A percentile compares a stretch with the other conserved stretches of the same genome.
These are phyloP conservation scores for Loxodes magnus DNA, from an alignment of 73 alveolate genomes.

Conservation along the genomic window DNA sequence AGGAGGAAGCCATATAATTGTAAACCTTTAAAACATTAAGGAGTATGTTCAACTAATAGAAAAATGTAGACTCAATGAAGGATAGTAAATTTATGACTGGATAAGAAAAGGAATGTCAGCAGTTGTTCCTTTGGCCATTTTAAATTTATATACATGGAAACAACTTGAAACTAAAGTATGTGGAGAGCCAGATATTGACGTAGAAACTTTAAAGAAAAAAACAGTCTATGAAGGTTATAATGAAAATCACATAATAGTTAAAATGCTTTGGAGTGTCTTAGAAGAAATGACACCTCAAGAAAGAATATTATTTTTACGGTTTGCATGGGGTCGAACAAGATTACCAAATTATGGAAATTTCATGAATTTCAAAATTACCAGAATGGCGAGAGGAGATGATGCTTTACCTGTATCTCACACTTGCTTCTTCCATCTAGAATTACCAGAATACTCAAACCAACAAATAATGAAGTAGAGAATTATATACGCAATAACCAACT, in stretches of 20 bases:
- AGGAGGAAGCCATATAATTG: conserved; percentile 47
- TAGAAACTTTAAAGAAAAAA: conserved; percentile 42
- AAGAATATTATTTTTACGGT: conserved; percentile 60
- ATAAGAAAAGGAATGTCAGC: conserved; percentile 69
- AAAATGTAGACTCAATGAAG: conserved; percentile 60
- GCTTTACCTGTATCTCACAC: conserved; percentile 78
- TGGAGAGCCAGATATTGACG: conserved; percentile 63
- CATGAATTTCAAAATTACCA: conserved; percentile 24
- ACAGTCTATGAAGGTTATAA: conserved; percentile 56
- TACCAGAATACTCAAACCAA: conserved; percentile 70
- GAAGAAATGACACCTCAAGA: conserved; percentile 71
- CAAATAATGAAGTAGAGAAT: conserved; percentile 59
- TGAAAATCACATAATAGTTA: conserved; percentile 43
- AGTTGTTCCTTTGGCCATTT: conserved; percentile 65
- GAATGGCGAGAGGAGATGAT: conserved; percentile 24
- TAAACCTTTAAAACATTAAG: conserved; percentile 35
- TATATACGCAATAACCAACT: conserved; percentile 69
- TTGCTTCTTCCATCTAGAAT: conserved; percentile 81
- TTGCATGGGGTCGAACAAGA: conserved; percentile 90
- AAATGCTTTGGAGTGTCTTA: conserved; percentile 76
- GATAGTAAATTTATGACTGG: conserved; percentile 64
- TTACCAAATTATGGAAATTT: conserved; percentile 71
- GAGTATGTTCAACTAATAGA: conserved; percentile 58
- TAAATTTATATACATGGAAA: conserved; percentile 49
- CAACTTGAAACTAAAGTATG: conserved; percentile 66